Percentiles rank a stretch among this genome's conserved stretches.
Conservation (phyloP, 140 eudicot genomes). For the Ambrosia hybrid region DNA sequence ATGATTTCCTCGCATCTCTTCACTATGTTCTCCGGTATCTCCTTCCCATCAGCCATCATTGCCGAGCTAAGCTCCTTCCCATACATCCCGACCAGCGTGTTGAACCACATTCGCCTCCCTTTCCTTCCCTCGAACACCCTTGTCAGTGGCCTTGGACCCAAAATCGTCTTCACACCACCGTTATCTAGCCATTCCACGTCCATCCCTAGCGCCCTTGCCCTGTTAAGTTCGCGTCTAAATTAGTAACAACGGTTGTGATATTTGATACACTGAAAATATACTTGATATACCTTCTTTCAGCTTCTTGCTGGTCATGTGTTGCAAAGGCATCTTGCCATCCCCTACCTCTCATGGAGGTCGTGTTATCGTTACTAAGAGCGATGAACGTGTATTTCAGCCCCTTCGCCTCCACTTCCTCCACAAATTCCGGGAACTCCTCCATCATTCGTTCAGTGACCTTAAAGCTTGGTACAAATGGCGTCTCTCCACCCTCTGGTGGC, state of each 20-base stretch:
- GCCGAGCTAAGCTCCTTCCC: constrained; percentile 78
- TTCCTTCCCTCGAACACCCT: constrained; percentile 74
- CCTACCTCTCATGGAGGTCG: constrained; percentile 69
- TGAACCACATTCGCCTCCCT: constrained; percentile 83
- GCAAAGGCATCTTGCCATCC: constrained; percentile 79
- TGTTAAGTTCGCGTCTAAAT: constrained; percentile 14
- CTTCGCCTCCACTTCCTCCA: constrained; percentile 58
- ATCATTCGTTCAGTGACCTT: constrained; percentile 64
- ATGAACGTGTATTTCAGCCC: constrained; percentile 69
- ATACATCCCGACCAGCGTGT: constrained; percentile 74
- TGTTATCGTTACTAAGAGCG: constrained; percentile 56
- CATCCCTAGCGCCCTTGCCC: constrained; percentile 78
- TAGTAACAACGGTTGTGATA: neutral
- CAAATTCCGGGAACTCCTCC: constrained; percentile 73
- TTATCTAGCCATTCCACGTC: constrained; percentile 80
- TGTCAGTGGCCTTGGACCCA: constrained; percentile 54
- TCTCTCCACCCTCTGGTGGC: constrained; percentile 78
- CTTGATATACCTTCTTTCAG: constrained; percentile 51
- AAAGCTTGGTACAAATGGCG: constrained; percentile 81
- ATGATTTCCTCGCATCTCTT: constrained; percentile 75
- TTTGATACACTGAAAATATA: too few species aligned
- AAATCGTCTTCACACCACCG: constrained; percentile 56
- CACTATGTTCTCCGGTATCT: constrained; percentile 54
- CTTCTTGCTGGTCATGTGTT: constrained; percentile 59
- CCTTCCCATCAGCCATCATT: constrained; percentile 71